Percentiles rank a stretch among this genome's conserved stretches.
Evolutionary conservation across 1,284 basidiomycete species (phyloP).

Genomic region (Tranzscheliella williamsii): DNA sequence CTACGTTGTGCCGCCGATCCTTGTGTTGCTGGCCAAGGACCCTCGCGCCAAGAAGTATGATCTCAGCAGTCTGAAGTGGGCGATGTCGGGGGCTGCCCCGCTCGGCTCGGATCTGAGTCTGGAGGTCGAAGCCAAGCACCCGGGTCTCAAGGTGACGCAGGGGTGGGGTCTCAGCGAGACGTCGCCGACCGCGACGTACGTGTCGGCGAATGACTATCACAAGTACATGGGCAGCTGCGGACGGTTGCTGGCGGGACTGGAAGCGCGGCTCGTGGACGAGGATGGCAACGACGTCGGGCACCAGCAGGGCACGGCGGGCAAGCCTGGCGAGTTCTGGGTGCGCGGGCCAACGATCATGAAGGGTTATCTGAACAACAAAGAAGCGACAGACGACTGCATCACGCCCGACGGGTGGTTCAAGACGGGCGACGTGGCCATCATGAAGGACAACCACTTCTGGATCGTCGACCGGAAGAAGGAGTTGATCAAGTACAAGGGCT

Average conservation of each 20-base stretch:
- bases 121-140: slow-evolving; percentile 67
- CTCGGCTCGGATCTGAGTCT: slow-evolving; percentile 70
- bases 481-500: slow-evolving; percentile 51
- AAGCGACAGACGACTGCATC: slow-evolving; percentile 35
- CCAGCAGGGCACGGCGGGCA: slow-evolving; percentile 64
- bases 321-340: slow-evolving; percentile 47
- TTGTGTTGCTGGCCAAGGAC: slow-evolving; percentile 75
- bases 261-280: slow-evolving; percentile 72
- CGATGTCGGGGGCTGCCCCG: slow-evolving; percentile 82
- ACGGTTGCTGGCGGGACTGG: slow-evolving; percentile 74
- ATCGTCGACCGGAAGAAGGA: slow-evolving; percentile 53
- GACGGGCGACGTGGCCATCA: slow-evolving; percentile 48
- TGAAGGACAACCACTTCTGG: slow-evolving; percentile 46
- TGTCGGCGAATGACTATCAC: slow-evolving; percentile 23
- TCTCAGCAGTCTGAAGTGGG: slow-evolving; percentile 67
- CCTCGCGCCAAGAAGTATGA: slow-evolving; percentile 76
- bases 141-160: slow-evolving; percentile 54
- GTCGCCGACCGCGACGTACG: slow-evolving; percentile 66
- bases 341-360: slow-evolving; percentile 37
- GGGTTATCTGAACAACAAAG: slow-evolving; percentile 46
- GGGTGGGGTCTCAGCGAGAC: slow-evolving; percentile 78
- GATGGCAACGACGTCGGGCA: slow-evolving; percentile 62
- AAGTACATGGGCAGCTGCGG: slow-evolving; percentile 64
- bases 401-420: slow-evolving; percentile 49
- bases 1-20: slow-evolving; percentile 81